Conservation (phyloP, 768 basidiomycete genomes). For the Hygrocybe punicea region DNA sequence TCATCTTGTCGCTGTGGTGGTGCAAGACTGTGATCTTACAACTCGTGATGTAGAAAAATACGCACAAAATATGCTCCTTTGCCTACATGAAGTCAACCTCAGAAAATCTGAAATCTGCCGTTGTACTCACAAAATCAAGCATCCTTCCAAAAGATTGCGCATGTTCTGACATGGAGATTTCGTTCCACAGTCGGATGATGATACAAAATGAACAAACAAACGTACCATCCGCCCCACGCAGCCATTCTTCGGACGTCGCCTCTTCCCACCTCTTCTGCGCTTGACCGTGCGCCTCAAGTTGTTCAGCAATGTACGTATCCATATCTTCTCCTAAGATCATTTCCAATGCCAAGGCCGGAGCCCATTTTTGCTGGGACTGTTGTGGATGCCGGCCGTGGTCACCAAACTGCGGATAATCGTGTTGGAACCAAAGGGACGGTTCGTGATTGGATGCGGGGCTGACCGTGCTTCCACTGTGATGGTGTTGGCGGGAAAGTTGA, state of each 20-base stretch:
- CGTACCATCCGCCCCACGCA: slow-evolving; percentile 50
- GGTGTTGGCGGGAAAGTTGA: background rate
- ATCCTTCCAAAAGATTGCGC: slow-evolving; percentile 41
- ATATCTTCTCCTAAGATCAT: slow-evolving; percentile 44
- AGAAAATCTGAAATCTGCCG: background rate
- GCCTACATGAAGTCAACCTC: slow-evolving; percentile 26
- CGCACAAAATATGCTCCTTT: slow-evolving; percentile 51
- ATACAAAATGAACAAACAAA: background rate
- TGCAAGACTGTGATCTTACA: background rate
- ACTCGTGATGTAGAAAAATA: slow-evolving; percentile 3
- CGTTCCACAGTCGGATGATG: background rate
- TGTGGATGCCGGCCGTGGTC: background rate
- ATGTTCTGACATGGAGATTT: slow-evolving; percentile 37
- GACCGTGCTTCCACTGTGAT: background rate
- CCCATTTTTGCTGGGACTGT: slow-evolving; percentile 2
- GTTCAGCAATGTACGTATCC: slow-evolving; percentile 40
- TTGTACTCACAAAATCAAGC: slow-evolving; percentile 47
- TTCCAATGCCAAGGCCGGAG: slow-evolving; percentile 25
- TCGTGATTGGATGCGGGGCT: background rate
- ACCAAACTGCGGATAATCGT: background rate
- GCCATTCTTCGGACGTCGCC: slow-evolving; percentile 53
- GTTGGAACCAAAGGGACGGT: background rate
- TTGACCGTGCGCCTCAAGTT: slow-evolving; percentile 45
- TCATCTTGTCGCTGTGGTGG: slow-evolving; percentile 42
- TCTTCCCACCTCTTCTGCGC: slow-evolving; percentile 47